These are phyloP conservation scores for Knoxia roxburghii DNA, from an alignment of 257 asterid species.

Conservation along the genomic window DNA sequence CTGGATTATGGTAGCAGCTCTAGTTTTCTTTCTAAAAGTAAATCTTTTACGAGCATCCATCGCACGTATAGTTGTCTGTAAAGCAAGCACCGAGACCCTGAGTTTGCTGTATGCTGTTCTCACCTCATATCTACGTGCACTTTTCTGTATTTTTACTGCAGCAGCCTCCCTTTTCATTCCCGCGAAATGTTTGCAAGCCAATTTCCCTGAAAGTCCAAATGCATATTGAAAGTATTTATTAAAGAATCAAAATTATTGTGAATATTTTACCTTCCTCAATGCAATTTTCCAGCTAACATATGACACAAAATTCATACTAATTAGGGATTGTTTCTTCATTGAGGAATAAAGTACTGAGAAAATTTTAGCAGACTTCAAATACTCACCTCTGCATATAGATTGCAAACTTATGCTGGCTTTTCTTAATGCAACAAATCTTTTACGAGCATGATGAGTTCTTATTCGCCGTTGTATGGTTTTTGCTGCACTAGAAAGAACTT, in stretches of 20 bases:
- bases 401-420: slow-evolving; percentile 68
- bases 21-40: slow-evolving; percentile 61
- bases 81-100: slow-evolving; percentile 50
- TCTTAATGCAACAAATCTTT: slow-evolving; percentile 51
- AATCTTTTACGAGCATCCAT: slow-evolving; percentile 64
- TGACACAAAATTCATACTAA: not conserved
- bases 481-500: slow-evolving; percentile 85
- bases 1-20: slow-evolving; percentile 83
- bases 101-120: slow-evolving; percentile 57
- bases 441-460: slow-evolving; percentile 77
- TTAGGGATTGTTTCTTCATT: not conserved
- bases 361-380: slow-evolving; percentile 4
- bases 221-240: slow-evolving; percentile 9
- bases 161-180: slow-evolving; percentile 74
- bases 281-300: slow-evolving; percentile 1
- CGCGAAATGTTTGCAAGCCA: slow-evolving; percentile 55
- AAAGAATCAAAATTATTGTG: not conserved
- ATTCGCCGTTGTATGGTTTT: slow-evolving; percentile 73
- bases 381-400: slow-evolving; percentile 82
- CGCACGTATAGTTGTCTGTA: slow-evolving; percentile 78
- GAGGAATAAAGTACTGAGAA: not conserved
- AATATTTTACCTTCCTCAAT: not conserved
- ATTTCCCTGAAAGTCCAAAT: slow-evolving; percentile 55
- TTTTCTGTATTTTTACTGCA: slow-evolving; percentile 68
- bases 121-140: slow-evolving; percentile 47